Percentiles rank a stretch among this genome's conserved stretches.
Conservation (phyloP, 2,329 filamentous ascomycete genomes). For the Microdochium bolleyi region DNA sequence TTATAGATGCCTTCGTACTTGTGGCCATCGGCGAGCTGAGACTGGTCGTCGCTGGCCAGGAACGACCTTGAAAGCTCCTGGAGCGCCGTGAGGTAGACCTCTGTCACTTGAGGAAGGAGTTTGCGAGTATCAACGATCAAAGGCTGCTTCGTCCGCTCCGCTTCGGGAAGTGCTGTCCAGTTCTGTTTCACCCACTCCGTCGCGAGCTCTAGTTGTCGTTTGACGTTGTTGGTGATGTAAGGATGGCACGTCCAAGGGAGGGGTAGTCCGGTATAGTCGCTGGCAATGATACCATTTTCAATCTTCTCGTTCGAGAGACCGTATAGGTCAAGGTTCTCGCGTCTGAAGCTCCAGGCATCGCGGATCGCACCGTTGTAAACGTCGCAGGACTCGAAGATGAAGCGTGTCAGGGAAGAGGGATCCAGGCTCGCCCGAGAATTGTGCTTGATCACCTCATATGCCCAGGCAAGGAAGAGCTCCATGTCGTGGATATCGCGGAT, state of each 20-base stretch:
- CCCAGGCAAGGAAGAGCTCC: slow-evolving; percentile 71
- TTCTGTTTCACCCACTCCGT: slow-evolving; percentile 46
- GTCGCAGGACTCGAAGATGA: slow-evolving; percentile 60
- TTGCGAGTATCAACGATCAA: slow-evolving; percentile 37
- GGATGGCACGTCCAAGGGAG: slow-evolving; percentile 79
- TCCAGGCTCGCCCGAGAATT: slow-evolving; percentile 56
- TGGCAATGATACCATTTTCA: slow-evolving; percentile 53
- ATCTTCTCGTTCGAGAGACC: slow-evolving; percentile 63
- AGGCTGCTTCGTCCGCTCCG: slow-evolving; percentile 16
- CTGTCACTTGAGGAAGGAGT: slow-evolving; percentile 41
- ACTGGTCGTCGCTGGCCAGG: slow-evolving; percentile 32
- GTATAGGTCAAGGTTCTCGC: slow-evolving; percentile 61
- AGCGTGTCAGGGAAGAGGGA: slow-evolving; percentile 41
- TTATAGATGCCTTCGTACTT: slow-evolving; percentile 40
- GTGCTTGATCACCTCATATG: slow-evolving; percentile 67
- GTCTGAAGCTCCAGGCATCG: slow-evolving; percentile 62
- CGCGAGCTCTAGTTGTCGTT: slow-evolving; percentile 51
- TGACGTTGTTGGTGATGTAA: slow-evolving; percentile 52
- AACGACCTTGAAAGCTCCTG: slow-evolving; percentile 46
- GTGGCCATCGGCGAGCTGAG: slow-evolving; percentile 31
- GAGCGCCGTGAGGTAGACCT: slow-evolving; percentile 46
- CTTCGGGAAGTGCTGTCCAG: slow-evolving; percentile 20
- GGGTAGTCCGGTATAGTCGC: slow-evolving; percentile 61
- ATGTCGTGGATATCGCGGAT: slow-evolving; percentile 66
- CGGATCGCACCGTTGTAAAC: slow-evolving; percentile 63